Evolutionary conservation across 805 yeast species (phyloP), one percentile per base, ranked within the genome.

Genomic region (Candida silvicultrix): DNA sequence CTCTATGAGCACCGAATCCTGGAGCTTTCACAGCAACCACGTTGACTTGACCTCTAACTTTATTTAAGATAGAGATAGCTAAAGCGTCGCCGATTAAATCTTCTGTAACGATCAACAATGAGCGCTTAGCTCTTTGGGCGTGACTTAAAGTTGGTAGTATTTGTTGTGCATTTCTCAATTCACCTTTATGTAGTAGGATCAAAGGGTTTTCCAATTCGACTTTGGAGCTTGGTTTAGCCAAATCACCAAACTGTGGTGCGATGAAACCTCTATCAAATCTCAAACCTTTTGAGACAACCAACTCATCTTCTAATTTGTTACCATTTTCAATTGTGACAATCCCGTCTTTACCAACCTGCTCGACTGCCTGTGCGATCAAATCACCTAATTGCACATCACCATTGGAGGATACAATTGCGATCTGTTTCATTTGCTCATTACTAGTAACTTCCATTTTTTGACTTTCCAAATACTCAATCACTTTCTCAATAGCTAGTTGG

Each of bases 1-100:
- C 87, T 75, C 97, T 85, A 83, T 94, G 90, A 75, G 94, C 99
- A 69, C 98, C 99, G 63, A 90, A 94, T 45, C 99, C 99, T 60
- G 99, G 99, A 29, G 98, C 97, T 78, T 90, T 92, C 55, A 94
- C 97, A 58, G 94, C 95, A 66, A 94, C 86, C 49, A 94, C 97
- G 71, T 89, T 95, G 50, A 94, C 97, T 76, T 94, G 98, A 57
- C 98, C 97, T 75, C 97, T 86, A 64, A 94, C 79, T 74, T 94
- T 94, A 81, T 94, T 94, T 68, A 94, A 78, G 60, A 94, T 84
- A 71, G 98, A 89, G 54, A 97, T 97, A 57, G 98, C 98, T 50
- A 94, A 78, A 41, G 99, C 99, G 75, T 94, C 98, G 59, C 98
- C 98, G 59, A 92, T 98, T 50, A 94, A 77, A 62, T 88, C 97